Conservation (phyloP, 805 yeast genomes). For the Pichia ethanolica region DNA sequence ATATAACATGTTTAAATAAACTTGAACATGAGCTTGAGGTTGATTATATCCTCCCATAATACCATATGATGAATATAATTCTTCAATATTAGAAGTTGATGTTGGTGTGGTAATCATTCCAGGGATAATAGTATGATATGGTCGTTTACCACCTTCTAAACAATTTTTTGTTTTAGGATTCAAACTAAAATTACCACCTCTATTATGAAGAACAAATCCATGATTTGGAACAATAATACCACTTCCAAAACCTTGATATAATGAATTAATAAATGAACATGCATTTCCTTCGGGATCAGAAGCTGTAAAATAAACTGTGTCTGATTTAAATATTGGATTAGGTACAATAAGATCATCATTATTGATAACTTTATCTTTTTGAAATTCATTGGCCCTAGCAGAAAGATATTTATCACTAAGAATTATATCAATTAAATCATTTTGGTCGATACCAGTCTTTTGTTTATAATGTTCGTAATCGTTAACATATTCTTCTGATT, state of each 20-base stretch:
- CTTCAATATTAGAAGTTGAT: constrained; percentile 20
- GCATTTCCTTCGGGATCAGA: constrained; percentile 69
- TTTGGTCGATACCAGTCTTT: constrained; percentile 11
- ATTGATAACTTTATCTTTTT: constrained; percentile 31
- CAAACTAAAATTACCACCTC: constrained; percentile 70
- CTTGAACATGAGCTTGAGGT: constrained; percentile 81
- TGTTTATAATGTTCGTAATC: constrained; percentile 41
- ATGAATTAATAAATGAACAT: constrained; percentile 72
- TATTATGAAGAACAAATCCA: constrained; percentile 68
- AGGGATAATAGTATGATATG: constrained; percentile 80
- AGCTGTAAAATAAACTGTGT: constrained; percentile 63
- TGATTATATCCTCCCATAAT: constrained; percentile 87
- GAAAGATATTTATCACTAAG: constrained; percentile 43
- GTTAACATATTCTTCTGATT: constrained; percentile 65
- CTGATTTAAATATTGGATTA: constrained; percentile 51
- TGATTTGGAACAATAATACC: constrained; percentile 55
- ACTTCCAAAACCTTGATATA: constrained; percentile 62
- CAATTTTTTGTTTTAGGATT: constrained; percentile 50
- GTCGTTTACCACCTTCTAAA: constrained; percentile 61
- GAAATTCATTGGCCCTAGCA: constrained; percentile 42
- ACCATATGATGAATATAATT: constrained; percentile 54
- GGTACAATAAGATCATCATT: constrained; percentile 36
- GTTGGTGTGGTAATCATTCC: constrained; percentile 57
- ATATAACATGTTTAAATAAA: constrained; percentile 53
- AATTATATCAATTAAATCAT: constrained; percentile 30